Percentiles rank a stretch among this genome's conserved stretches.
These are phyloP conservation scores for Diphasiastrum complanatum DNA, from an alignment of 83 land plant genomes.

Conservation along the genomic window DNA sequence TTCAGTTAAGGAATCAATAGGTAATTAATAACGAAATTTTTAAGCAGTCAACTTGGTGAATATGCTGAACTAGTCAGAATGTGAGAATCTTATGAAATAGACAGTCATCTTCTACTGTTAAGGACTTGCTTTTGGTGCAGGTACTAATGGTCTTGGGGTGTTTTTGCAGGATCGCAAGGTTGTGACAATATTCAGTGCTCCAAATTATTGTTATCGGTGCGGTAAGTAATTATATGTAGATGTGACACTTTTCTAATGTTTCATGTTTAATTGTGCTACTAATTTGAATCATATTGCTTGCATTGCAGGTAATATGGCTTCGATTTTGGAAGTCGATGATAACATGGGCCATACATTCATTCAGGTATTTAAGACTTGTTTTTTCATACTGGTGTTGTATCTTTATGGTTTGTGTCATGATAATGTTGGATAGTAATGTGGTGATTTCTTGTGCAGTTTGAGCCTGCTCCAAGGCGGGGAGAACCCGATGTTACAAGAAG, in stretches of 20 bases:
- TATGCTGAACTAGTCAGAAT: too few species aligned
- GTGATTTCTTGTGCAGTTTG: constrained; percentile 38
- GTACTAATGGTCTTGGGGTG: neutral
- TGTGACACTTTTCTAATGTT: too few species aligned
- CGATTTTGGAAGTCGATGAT: constrained; percentile 77
- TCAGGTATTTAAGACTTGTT: constrained; percentile 40
- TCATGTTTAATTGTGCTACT: too few species aligned
- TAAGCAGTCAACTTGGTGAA: too few species aligned
- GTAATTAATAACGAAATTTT: too few species aligned
- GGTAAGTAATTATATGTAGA: constrained; percentile 26
- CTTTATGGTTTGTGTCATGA: constrained; percentile 1
- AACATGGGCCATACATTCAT: constrained; percentile 71
- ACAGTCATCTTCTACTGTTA: too few species aligned
- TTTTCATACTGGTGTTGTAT: neutral
- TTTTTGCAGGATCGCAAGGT: constrained; percentile 62
- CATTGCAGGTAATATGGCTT: constrained; percentile 59
- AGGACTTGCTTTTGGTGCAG: too few species aligned
- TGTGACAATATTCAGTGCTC: constrained; percentile 74
- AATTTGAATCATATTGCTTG: too few species aligned
- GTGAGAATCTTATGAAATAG: neutral
- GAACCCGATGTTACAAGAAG: constrained; percentile 83
- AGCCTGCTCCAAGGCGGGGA: constrained; percentile 81
- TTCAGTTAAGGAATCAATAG: too few species aligned
- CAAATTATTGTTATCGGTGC: constrained; percentile 75
- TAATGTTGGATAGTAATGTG: neutral